Conservation (phyloP, 306 rosid genomes). For the Fragaria vesca region DNA sequence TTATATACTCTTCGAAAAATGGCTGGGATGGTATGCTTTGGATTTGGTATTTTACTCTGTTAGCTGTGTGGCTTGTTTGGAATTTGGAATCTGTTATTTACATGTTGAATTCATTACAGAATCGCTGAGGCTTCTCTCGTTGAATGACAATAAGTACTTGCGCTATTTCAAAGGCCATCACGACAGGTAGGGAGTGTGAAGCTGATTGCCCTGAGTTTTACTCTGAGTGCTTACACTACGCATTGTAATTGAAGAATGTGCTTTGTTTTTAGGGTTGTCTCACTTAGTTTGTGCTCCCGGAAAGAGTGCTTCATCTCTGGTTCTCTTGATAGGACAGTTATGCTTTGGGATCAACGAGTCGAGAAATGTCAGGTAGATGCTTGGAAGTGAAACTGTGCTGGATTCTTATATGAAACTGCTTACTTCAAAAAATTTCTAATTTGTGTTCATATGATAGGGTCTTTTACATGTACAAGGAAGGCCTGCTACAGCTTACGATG, state of each 20-base stretch:
- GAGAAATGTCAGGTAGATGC: conserved; percentile 86
- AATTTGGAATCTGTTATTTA: conserved; percentile 10
- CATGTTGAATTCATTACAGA: conserved; percentile 44
- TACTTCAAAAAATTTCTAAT: conserved; percentile 7
- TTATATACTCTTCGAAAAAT: conserved; percentile 93
- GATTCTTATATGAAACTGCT: conserved; percentile 17
- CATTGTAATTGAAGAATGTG: conserved; percentile 1
- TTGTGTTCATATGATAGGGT: conserved; percentile 44
- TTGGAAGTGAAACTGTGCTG: not conserved
- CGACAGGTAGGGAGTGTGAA: conserved; percentile 61
- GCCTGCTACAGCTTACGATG: conserved; percentile 90
- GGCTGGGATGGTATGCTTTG: conserved; percentile 89
- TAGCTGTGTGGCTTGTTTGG: not conserved
- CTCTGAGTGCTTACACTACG: not conserved
- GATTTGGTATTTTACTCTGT: conserved; percentile 7
- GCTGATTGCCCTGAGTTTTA: not conserved
- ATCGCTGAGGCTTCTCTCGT: conserved; percentile 84
- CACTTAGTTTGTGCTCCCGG: conserved; percentile 85
- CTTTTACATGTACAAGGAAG: conserved; percentile 92
- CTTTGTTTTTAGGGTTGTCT: conserved; percentile 67
- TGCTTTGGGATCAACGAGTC: conserved; percentile 95
- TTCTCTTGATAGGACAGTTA: conserved; percentile 86
- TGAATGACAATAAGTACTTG: conserved; percentile 92
- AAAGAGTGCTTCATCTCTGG: conserved; percentile 91
- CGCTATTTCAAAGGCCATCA: conserved; percentile 98